A percentile compares a stretch with the other conserved stretches of the same genome.
phyloP scores from a whole-genome alignment of 192 early-diverging fungal genomes.

The Coemansia sp. region DNA sequence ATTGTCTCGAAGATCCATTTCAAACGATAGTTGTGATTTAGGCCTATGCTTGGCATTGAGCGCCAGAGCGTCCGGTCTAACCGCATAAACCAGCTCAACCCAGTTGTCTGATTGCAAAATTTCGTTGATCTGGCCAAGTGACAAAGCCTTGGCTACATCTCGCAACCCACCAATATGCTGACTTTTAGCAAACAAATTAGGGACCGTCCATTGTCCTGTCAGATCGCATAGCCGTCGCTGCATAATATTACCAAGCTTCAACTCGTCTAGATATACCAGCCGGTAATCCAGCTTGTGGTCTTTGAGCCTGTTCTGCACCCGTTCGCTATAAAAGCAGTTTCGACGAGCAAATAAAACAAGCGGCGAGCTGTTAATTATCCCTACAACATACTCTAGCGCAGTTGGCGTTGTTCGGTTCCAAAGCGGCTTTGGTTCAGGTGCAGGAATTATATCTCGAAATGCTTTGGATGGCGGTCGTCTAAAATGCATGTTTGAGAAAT shows the following conservation, averaged over 20 bases:
- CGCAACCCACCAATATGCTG: conserved; percentile 32
- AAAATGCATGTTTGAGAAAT: conserved; percentile 12
- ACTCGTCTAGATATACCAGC: conserved; percentile 27
- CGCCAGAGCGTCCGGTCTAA: conserved; percentile 27
- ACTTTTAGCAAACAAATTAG: conserved; percentile 41
- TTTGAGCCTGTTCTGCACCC: conserved; percentile 9
- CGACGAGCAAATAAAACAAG: conserved; percentile 36
- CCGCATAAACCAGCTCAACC: conserved; percentile 34
- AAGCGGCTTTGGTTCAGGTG: conserved; percentile 17
- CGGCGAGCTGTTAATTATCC: conserved; percentile 39
- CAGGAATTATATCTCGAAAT: conserved; percentile 31
- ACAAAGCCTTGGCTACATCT: conserved; percentile 11
- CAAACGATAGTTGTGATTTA: conserved; percentile 37
- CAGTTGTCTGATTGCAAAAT: conserved; percentile 21
- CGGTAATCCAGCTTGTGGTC: conserved; percentile 11
- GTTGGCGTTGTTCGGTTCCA: conserved; percentile 33
- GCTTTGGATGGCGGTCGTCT: conserved; percentile 29
- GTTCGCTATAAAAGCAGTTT: conserved; percentile 17
- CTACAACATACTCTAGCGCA: conserved; percentile 23
- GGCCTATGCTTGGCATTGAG: conserved; percentile 19
- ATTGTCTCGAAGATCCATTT: conserved; percentile 37
- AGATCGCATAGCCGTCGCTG: conserved; percentile 42
- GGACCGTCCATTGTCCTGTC: conserved; percentile 44
- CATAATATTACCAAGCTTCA: conserved; percentile 24
- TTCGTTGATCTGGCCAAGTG: conserved; percentile 14